Percentiles rank a stretch among this genome's conserved stretches.
phyloP scores from a whole-genome alignment of 352 stramenopile species.

The Sclerospora graminicola region DNA sequence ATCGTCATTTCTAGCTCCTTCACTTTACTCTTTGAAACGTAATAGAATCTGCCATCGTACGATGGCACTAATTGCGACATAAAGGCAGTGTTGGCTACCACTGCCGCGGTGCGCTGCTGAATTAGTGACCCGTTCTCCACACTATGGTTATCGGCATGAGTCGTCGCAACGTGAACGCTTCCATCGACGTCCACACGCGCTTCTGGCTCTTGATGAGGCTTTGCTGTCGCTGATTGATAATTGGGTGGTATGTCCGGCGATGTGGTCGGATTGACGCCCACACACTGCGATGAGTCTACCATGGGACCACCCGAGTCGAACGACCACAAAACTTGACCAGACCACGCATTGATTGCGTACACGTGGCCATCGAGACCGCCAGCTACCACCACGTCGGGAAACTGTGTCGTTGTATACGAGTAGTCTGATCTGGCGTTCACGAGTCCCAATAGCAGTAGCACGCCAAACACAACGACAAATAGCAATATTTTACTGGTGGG shows the following conservation, averaged over 20 bases:
- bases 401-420: constrained; percentile 11
- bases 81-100: constrained; percentile 24
- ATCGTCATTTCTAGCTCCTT: constrained; percentile 72
- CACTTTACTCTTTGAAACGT: constrained; percentile 47
- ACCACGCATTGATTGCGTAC: constrained; percentile 73
- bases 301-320: constrained; percentile 79
- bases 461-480: constrained; percentile 3
- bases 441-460: not conserved
- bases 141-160: constrained; percentile 1
- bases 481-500: not conserved
- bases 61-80: constrained; percentile 62
- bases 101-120: constrained; percentile 18
- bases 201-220: constrained; percentile 1
- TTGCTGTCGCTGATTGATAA: constrained; percentile 5
- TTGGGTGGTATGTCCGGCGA: constrained; percentile 3
- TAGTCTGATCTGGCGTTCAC: constrained; percentile 1
- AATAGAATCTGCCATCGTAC: constrained; percentile 67
- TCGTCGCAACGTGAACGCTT: constrained; percentile 13
- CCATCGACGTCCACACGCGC: constrained; percentile 17
- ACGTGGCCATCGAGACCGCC: constrained; percentile 65
- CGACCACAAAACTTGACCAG: constrained; percentile 63
- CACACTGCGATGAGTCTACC: constrained; percentile 55
- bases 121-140: constrained; percentile 20
- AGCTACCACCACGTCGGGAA: constrained; percentile 49
- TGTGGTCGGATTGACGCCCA: constrained; percentile 4